Evolutionary conservation across 768 basidiomycete species (phyloP), one percentile per base, ranked within the genome.

Genomic region (Chiua virens): DNA sequence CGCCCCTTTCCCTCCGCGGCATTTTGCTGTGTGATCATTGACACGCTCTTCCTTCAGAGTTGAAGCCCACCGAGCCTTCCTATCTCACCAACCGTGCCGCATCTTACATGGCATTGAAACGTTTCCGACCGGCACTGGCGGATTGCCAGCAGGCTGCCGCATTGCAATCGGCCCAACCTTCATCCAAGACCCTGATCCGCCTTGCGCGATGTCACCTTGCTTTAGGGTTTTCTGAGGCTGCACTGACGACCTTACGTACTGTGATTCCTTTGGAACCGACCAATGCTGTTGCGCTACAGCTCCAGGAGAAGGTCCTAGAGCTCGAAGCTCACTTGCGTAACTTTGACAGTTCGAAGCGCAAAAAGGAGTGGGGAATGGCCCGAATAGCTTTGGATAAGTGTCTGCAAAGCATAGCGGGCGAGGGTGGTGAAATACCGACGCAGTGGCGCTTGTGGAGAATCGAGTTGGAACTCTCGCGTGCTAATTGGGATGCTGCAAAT

Each of bases 81-180:
- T 94, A 87, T 63, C 74, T 86, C 54, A 89, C 90, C 1, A 95
- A 95, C 66, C 83, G 92, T 25, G 92, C 92, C 0, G 92, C 92
- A 0, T 85, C 91, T 3, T 81, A 86, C 64, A 94, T 95, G 81
- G 81, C 83, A 0, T 64, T 89, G 45, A 92, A 92, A 64, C 81
- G 81, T 30, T 94, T 87, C 75, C 76, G 82, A 28, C 71, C 74
- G 0, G 92, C 92, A 0, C 74, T 93, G 17, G 78, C 77, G 34
- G 92, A 95, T 63, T 93, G 90, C 61, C 90, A 90, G 65, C 75
- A 75, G 32, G 92, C 91, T 5, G 76, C 80, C 1, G 68, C 80
- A 0, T 73, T 92, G 6, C 89, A 92, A 69, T 67, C 83, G 8
- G 64, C 72, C 8, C 61, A 72, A 13, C 87, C 87, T 8, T 81